Conservation (phyloP, 108 stramenopile genomes). For the Skeletonema menzelii region DNA sequence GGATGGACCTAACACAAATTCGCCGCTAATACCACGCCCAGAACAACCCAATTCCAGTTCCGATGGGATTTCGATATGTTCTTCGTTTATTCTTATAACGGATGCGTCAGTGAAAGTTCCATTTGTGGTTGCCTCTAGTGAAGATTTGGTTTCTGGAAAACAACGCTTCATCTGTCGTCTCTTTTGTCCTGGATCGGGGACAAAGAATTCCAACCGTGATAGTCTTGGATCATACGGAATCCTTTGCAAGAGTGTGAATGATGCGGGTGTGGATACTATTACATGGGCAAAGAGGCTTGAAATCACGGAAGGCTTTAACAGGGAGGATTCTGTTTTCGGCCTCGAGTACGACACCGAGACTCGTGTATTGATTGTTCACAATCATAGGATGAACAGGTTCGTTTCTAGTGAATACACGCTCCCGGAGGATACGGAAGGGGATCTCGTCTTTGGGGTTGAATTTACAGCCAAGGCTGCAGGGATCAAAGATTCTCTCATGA, state of each 20-base stretch:
- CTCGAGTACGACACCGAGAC: slow-evolving; percentile 21
- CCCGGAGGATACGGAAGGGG: slow-evolving; percentile 8
- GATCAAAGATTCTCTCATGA: slow-evolving; percentile 15
- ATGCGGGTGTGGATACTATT: background rate
- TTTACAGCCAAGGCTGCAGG: slow-evolving; percentile 4
- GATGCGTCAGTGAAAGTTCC: slow-evolving; percentile 1
- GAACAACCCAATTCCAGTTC: background rate
- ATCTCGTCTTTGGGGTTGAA: slow-evolving; percentile 24
- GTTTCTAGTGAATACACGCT: background rate
- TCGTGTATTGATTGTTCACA: slow-evolving; percentile 6
- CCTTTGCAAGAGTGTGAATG: slow-evolving; percentile 5
- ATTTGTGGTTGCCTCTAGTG: slow-evolving; percentile 7
- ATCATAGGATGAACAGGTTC: background rate
- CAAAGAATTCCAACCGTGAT: slow-evolving; percentile 1
- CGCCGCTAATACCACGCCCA: background rate
- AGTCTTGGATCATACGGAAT: slow-evolving; percentile 27
- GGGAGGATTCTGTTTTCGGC: slow-evolving; percentile 25
- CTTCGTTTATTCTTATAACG: background rate
- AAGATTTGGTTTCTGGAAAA: slow-evolving; percentile 4
- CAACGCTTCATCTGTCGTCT: slow-evolving; percentile 30
- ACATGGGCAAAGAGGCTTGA: slow-evolving; percentile 13
- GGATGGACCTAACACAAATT: background rate
- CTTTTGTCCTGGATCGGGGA: slow-evolving; percentile 19
- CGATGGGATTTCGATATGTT: background rate
- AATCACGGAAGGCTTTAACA: slow-evolving; percentile 3